Evolutionary conservation across 345 rosid genomes (phyloP).

Genomic region (Eucalyptus marginata): DNA sequence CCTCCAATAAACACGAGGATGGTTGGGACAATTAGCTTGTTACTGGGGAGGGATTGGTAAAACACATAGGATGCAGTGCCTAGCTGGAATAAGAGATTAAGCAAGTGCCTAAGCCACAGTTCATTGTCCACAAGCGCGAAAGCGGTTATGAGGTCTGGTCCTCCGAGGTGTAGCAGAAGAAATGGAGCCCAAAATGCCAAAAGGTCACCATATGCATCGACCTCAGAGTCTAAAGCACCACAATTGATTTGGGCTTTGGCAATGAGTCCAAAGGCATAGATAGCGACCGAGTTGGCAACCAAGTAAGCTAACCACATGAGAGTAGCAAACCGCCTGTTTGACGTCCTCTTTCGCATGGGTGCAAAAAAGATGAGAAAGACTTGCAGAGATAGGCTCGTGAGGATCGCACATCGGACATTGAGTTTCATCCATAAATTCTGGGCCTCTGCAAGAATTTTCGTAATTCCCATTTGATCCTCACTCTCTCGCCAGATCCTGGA

Average conservation of each 20-base stretch:
- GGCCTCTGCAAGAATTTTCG: not conserved
- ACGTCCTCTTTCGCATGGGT: not conserved
- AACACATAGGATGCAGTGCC: not conserved
- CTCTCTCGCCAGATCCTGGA: too few relatives aligned
- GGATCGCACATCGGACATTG: not conserved
- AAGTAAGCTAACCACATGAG: not conserved
- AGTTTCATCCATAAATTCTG: not conserved
- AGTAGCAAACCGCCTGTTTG: not conserved
- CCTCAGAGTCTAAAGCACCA: not conserved
- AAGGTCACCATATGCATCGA: not conserved
- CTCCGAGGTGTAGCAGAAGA: not conserved
- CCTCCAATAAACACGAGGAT: not conserved
- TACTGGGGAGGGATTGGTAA: not conserved
- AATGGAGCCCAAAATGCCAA: not conserved
- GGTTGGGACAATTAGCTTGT: not conserved
- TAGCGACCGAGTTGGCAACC: not conserved
- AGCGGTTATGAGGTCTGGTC: not conserved
- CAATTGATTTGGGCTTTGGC: not conserved
- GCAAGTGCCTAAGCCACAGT: not conserved
- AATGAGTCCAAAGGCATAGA: not conserved
- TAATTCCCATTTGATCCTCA: not conserved
- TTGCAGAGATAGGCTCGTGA: not conserved
- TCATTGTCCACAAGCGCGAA: not conserved
- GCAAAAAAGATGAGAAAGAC: not conserved
- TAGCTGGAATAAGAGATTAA: not conserved